Evolutionary conservation across 225 moss, liverwort and hornwort genomes (phyloP), one percentile per base, ranked within the genome.

Genomic region (Pseudisothecium myosuroides): DNA sequence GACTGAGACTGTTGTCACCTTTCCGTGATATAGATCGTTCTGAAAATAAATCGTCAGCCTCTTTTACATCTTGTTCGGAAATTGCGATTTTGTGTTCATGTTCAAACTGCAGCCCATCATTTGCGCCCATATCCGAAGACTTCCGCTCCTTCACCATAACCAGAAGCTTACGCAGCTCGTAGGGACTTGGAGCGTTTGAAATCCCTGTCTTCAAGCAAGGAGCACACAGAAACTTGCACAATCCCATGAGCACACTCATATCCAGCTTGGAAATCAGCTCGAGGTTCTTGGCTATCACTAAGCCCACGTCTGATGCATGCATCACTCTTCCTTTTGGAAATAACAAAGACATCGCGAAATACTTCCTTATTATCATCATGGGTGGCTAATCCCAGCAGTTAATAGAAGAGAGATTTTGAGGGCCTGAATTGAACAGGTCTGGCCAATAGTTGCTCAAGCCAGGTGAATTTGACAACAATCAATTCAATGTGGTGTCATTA

Each of bases 261-360:
- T 94, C 87, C 58, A 95, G 88, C 84, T 87, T 91, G 14, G 95
- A 92, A 84, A 95, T 90, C 82, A 85, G 31, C 81, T 95, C 92
- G 60, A 95, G 94, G 63, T 95, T 88, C 92, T 85, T 92, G 86
- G 95, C 91, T 84, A 95, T 91, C 56, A 88, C 95, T 85, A 95
- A 85, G 29, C 95, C 95, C 41, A 95, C 95, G 61, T 94, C 95
- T 32, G 94, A 88, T 43, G 89, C 71, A 45, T 81, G 88, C 39
- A 95, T 26, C 37, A 89, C 16, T 69, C 94, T 90, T 62, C 88
- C 93, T 83, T 84, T 92, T 47, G 95, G 94, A 73, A 87, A 92
- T 47, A 95, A 77, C 72, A 94, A n/a, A 66, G 74, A 95, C 90
- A 72, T 95, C 95, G 41, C 95, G 93, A 84, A 78, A 89, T 72